These are phyloP conservation scores for Astragalus membranaceus DNA, from an alignment of 306 rosid genomes.

Conservation along the genomic window DNA sequence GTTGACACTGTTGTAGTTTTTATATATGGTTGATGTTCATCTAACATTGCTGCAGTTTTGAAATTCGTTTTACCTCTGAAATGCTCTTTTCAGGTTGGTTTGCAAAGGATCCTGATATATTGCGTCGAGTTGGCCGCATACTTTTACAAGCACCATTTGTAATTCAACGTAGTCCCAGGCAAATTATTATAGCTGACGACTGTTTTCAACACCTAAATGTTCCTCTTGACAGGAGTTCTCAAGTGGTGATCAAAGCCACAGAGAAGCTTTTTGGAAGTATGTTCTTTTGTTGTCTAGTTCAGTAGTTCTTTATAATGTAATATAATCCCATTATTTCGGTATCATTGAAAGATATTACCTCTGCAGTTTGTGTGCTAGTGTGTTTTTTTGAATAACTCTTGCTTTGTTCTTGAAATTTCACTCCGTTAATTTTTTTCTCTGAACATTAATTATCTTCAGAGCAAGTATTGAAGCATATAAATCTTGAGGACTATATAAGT, in stretches of 20 bases:
- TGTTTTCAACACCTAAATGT: constrained; percentile 70
- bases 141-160: constrained; percentile 71
- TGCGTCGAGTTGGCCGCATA: constrained; percentile 77
- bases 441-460: constrained; percentile 39
- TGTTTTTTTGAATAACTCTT: neutral
- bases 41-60: neutral
- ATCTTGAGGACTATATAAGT: constrained; percentile 58
- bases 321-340: neutral
- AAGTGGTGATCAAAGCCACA: constrained; percentile 68
- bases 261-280: constrained; percentile 92
- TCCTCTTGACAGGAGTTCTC: constrained; percentile 70
- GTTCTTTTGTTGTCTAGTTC: constrained; percentile 28
- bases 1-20: neutral
- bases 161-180: constrained; percentile 66
- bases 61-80: constrained; percentile 4
- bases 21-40: neutral
- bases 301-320: neutral
- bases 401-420: neutral
- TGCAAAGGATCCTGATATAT: constrained; percentile 74
- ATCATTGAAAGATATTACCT: neutral
- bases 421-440: constrained; percentile 12
- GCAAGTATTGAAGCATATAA: constrained; percentile 81
- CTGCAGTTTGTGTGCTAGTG: neutral
- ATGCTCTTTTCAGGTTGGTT: constrained; percentile 65
- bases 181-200: constrained; percentile 78